phyloP scores from a whole-genome alignment of 2,329 filamentous ascomycete genomes.

The Pseudocercospora ulei region DNA sequence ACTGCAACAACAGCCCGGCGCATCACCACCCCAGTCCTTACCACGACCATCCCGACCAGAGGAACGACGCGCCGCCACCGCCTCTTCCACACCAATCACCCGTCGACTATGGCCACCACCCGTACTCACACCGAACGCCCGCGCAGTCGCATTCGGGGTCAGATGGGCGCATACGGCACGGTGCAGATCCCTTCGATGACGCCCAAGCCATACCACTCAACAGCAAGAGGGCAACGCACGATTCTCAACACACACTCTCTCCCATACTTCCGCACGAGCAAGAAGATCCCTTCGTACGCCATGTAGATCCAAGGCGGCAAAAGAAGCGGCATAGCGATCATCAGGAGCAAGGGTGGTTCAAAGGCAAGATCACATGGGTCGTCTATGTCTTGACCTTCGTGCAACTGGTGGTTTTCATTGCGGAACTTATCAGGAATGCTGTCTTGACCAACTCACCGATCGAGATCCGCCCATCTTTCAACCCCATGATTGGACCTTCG shows the following conservation, averaged over 20 bases:
- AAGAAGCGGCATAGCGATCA: slow-evolving; percentile 15
- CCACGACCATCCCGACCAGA: slow-evolving; percentile 36
- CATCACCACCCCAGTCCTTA: slow-evolving; percentile 35
- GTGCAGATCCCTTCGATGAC: slow-evolving; percentile 42
- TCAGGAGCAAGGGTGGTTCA: slow-evolving; percentile 45
- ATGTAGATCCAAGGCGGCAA: slow-evolving; percentile 28
- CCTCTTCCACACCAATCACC: slow-evolving; percentile 25
- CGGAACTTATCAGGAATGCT: slow-evolving; percentile 71
- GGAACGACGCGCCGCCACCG: slow-evolving; percentile 38
- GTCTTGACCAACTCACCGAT: slow-evolving; percentile 69
- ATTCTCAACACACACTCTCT: slow-evolving; percentile 33
- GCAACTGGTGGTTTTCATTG: slow-evolving; percentile 80
- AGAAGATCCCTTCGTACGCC: slow-evolving; percentile 37
- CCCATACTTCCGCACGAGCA: slow-evolving; percentile 36
- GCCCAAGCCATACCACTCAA: slow-evolving; percentile 43
- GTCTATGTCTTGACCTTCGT: slow-evolving; percentile 68
- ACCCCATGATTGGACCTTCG: slow-evolving; percentile 94
- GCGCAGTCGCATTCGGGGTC: slow-evolving; percentile 47
- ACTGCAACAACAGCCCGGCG: slow-evolving; percentile 41
- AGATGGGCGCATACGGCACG: slow-evolving; percentile 44
- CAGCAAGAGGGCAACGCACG: slow-evolving; percentile 34
- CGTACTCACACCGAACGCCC: slow-evolving; percentile 23
- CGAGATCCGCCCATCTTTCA: slow-evolving; percentile 74
- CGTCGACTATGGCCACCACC: slow-evolving; percentile 32
- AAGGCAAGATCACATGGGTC: slow-evolving; percentile 60